Evolutionary conservation across 1,284 basidiomycete genomes (phyloP).

Genomic region (Microbotryum violaceum): DNA sequence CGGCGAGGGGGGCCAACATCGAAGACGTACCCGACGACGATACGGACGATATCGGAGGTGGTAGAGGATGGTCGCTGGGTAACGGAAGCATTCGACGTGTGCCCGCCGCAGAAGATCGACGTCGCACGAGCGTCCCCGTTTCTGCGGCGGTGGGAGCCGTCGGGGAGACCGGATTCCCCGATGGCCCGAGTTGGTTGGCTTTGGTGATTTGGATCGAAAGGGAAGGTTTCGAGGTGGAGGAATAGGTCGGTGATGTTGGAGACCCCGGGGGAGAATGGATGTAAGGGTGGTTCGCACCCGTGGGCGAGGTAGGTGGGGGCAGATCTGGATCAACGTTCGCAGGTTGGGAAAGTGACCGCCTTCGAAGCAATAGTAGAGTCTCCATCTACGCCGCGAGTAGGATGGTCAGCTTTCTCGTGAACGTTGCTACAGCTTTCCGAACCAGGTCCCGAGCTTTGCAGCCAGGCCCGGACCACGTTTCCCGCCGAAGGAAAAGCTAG

Average conservation of each 20-base stretch:
- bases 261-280: background rate
- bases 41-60: background rate
- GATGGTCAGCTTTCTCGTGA: too few species aligned
- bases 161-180: conserved; percentile 20
- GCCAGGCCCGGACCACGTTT: too few species aligned
- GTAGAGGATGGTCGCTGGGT: conserved; percentile 26
- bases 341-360: conserved; percentile 30
- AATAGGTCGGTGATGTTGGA: background rate
- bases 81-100: background rate
- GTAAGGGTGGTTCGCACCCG: background rate
- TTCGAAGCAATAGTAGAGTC: conserved; percentile 29
- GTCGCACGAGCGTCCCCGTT: conserved; percentile 27
- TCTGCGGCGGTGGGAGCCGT: conserved; percentile 28
- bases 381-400: conserved; percentile 20
- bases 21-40: conserved; percentile 1
- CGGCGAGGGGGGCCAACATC: background rate
- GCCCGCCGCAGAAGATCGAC: conserved; percentile 8
- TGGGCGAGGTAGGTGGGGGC: conserved; percentile 8
- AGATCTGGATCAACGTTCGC: conserved; percentile 31
- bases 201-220: conserved; percentile 17
- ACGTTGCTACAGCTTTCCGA: too few species aligned
- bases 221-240: conserved; percentile 7
- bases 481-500: too few species aligned
- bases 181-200: background rate
- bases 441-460: too few species aligned